A percentile compares a stretch with the other conserved stretches of the same genome.
phyloP scores from a whole-genome alignment of 805 yeast genomes.

The Nakazawaea wyomingensis region DNA sequence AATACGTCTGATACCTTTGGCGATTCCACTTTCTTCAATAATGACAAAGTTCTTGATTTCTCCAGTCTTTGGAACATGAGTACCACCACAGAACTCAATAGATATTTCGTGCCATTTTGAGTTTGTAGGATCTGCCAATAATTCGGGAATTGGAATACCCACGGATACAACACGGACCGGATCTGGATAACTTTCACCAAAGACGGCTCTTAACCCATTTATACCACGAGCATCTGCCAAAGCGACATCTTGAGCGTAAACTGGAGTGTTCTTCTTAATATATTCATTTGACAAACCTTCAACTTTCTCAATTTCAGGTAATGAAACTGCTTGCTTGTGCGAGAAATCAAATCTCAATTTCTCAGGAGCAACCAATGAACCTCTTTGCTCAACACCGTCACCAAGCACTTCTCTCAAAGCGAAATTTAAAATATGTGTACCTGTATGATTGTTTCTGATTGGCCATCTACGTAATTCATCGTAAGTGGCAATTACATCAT shows the following conservation, averaged over 20 bases:
- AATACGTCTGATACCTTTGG: constrained; percentile 97
- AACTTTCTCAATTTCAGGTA: constrained; percentile 66
- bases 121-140: constrained; percentile 65
- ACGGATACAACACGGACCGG: constrained; percentile 98
- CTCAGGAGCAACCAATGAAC: constrained; percentile 94
- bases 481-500: constrained; percentile 74
- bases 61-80: constrained; percentile 88
- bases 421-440: constrained; percentile 90
- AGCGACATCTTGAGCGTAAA: constrained; percentile 79
- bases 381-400: constrained; percentile 87
- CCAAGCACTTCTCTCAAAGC: constrained; percentile 87
- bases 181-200: constrained; percentile 98
- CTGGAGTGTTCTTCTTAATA: constrained; percentile 66
- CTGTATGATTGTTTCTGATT: constrained; percentile 95
- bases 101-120: constrained; percentile 74
- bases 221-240: constrained; percentile 70
- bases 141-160: constrained; percentile 83
- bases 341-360: constrained; percentile 95
- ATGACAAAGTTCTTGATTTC: constrained; percentile 89
- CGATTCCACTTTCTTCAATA: constrained; percentile 94
- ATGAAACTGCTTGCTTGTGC: constrained; percentile 77
- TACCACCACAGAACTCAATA: constrained; percentile 98
- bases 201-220: constrained; percentile 90
- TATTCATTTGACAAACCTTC: constrained; percentile 70
- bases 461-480: constrained; percentile 96